Base-by-base conservation (phyloP, 2,329 filamentous ascomycete species). In the Alternaria triticina region DNA sequence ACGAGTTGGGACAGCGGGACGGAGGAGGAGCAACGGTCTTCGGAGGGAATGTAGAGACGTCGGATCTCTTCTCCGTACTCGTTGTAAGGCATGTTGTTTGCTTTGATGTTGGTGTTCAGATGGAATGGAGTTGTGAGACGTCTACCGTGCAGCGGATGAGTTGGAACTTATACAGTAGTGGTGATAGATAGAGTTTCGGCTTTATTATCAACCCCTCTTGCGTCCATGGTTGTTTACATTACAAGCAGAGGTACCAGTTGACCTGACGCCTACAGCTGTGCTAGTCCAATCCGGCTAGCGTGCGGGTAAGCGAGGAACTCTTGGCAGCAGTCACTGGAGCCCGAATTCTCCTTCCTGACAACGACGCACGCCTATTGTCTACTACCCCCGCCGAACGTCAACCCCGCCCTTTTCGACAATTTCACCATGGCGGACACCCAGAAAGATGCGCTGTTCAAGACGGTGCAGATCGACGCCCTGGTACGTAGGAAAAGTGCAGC, bases 391-490 rank as follows among this genome's bases (percentile, higher is more conserved):
- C 69, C 64, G 51, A 51, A 54, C 59, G 57, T 59, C 51, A 52
- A 49, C 51, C 64, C 59, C 66, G 47, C 63, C 36, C 28, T 50
- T 54, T 28, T 40, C 62, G 59, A 70, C 64, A 57, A 67, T 50
- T 62, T 59, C 61, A 78, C 60, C 54, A 81, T 81, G 79, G 77
- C 78, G 67, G 78, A 79, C 61, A 57, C 65, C 55, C 67, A 71
- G 47, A 79, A 79, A 67, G 79, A 80, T 61, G 71, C 70, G 64
- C 88, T 92, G 81, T 87, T 96, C 83, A 91, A 90, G 86, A 88
- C 93, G 82, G 93, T 97, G 76, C 93, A 97, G 86, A 91, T 98
- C 79, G 94, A 97, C 86, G 93, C 95, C 77, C 86, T 98, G 86
- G 95, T 97, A 87, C 81, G 90, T 82, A 70, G 62, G 66, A 74